Evolutionary conservation across 331 rosid genomes (phyloP).

Genomic region (Pyracantha coccinea): DNA sequence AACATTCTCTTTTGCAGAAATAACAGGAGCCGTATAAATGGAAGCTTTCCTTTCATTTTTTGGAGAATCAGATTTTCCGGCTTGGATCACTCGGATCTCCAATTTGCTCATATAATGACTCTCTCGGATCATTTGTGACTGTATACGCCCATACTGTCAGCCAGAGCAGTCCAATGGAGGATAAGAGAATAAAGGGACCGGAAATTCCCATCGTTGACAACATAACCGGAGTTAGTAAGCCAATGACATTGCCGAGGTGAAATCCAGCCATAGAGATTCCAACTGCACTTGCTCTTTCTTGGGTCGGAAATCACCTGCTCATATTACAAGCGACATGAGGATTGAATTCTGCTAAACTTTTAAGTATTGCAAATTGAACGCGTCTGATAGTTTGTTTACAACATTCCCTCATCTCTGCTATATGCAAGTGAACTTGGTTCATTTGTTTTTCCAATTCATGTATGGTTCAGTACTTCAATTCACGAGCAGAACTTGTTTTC

Average conservation of each 20-base stretch:
- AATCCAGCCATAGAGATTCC: constrained; percentile 96
- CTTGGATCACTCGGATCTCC: constrained; percentile 63
- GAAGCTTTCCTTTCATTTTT: constrained; percentile 27
- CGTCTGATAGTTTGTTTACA: too few species aligned
- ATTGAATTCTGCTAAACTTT: too few species aligned
- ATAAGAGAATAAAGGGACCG: constrained; percentile 80
- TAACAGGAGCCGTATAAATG: constrained; percentile 54
- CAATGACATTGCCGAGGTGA: constrained; percentile 84
- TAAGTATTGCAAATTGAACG: too few species aligned
- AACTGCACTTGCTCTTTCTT: constrained; percentile 87
- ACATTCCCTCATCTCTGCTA: too few species aligned
- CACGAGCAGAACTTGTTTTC: background rate
- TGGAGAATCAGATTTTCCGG: constrained; percentile 48
- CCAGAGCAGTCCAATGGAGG: constrained; percentile 76
- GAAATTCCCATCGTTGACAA: constrained; percentile 58
- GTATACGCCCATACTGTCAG: constrained; percentile 40
- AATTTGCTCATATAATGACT: constrained; percentile 41
- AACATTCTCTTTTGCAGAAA: constrained; percentile 30
- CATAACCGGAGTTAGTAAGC: constrained; percentile 78
- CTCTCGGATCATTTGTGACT: constrained; percentile 70
- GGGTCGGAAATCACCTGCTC: constrained; percentile 76
- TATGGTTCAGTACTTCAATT: background rate
- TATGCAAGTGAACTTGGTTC: background rate
- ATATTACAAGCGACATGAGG: background rate
- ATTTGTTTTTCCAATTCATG: background rate